These are phyloP conservation scores for Pulveroboletus sp. DNA, from an alignment of 768 basidiomycete genomes.

Conservation along the genomic window DNA sequence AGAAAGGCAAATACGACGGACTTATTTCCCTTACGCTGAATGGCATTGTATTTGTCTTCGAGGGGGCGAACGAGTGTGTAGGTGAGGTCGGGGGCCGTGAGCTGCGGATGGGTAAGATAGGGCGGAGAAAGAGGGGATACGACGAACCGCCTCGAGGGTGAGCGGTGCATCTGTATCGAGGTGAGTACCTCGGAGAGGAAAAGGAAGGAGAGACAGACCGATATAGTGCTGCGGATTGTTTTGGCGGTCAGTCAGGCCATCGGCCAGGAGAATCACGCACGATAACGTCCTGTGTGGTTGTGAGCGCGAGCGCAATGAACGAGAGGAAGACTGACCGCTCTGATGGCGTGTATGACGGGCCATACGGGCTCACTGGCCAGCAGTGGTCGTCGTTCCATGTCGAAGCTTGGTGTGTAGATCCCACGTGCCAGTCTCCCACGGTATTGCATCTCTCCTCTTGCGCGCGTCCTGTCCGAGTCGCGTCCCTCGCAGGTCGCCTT, in stretches of 20 bases:
- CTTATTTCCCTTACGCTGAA: conserved; percentile 73
- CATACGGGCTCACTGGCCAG: conserved; percentile 61
- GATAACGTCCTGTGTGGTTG: conserved; percentile 51
- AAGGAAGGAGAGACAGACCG: conserved; percentile 37
- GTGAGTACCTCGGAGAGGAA: conserved; percentile 1
- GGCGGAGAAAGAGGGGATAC: background rate
- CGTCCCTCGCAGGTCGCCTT: conserved; percentile 26
- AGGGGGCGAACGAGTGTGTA: conserved; percentile 88
- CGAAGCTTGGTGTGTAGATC: background rate
- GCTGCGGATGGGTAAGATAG: conserved; percentile 36
- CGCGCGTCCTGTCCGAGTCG: conserved; percentile 28
- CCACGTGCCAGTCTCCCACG: conserved; percentile 16
- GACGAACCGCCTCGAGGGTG: conserved; percentile 68
- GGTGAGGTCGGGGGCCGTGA: conserved; percentile 81
- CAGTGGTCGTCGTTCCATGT: conserved; percentile 37
- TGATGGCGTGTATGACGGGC: conserved; percentile 76
- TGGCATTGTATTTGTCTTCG: conserved; percentile 74
- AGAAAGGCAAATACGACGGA: conserved; percentile 86
- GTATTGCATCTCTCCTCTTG: conserved; percentile 32
- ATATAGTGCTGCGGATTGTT: conserved; percentile 56
- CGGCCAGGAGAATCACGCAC: conserved; percentile 30
- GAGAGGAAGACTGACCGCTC: conserved; percentile 38
- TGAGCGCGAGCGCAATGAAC: conserved; percentile 9
- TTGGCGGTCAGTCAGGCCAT: background rate
- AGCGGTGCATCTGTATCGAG: conserved; percentile 71